A percentile compares a stretch with the other conserved stretches of the same genome.
Conservation (phyloP, 495 filamentous ascomycete species). For the Cladorrhinum samala region DNA sequence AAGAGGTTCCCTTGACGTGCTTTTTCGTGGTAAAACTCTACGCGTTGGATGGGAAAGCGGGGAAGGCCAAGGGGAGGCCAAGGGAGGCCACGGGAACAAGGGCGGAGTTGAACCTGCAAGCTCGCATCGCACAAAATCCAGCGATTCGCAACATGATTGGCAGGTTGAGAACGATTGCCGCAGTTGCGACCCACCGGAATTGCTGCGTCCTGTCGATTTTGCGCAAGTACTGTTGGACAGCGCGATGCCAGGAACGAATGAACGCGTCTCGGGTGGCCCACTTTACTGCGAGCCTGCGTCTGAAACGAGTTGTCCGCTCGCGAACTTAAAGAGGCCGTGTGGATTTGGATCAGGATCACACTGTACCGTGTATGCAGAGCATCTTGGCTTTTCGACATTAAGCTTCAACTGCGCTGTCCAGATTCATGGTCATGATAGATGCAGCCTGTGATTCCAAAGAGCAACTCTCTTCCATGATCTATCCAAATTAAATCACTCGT, state of each 20-base stretch:
- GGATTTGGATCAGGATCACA: background rate
- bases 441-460: no score
- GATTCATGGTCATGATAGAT: no score
- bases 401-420: no score
- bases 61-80: background rate
- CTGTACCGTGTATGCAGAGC: background rate
- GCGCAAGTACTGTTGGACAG: background rate
- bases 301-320: background rate
- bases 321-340: conserved; percentile 2
- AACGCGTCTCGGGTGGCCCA: conserved; percentile 3
- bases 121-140: no score
- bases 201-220: background rate
- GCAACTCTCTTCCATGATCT: no score
- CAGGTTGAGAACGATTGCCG: no score
- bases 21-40: conserved; percentile 32
- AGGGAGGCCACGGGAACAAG: background rate
- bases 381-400: no score
- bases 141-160: no score
- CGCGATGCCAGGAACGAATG: conserved; percentile 3
- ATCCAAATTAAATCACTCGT: no score
- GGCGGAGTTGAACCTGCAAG: background rate
- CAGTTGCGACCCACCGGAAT: background rate
- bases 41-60: conserved; percentile 14
- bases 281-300: background rate
- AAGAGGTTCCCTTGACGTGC: conserved; percentile 22